Evolutionary conservation across 352 stramenopile genomes (phyloP).

Genomic region (Globisporangium yorkense): DNA sequence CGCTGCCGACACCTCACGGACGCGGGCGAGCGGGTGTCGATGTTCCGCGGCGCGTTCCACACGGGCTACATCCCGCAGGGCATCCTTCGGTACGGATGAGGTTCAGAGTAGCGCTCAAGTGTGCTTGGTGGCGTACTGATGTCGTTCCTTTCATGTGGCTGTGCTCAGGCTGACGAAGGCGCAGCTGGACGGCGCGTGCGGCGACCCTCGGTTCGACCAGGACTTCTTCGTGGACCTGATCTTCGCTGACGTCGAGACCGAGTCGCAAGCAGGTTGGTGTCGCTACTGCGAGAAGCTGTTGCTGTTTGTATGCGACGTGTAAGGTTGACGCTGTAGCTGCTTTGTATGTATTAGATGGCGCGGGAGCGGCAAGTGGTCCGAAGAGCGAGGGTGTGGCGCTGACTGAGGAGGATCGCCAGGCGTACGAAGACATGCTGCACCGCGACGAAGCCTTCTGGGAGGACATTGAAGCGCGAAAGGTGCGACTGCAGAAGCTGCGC

Average conservation of each 20-base stretch:
- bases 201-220: slow-evolving; percentile 90
- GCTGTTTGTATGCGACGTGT: not conserved
- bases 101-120: too few relatives aligned
- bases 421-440: slow-evolving; percentile 87
- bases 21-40: slow-evolving; percentile 85
- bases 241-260: slow-evolving; percentile 91
- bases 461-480: slow-evolving; percentile 80
- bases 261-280: slow-evolving; percentile 13
- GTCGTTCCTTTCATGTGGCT: not conserved
- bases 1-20: slow-evolving; percentile 94
- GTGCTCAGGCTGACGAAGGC: slow-evolving; percentile 88
- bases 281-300: not conserved
- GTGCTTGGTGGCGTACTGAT: not conserved
- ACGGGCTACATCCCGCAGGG: slow-evolving; percentile 96
- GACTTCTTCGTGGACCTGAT: slow-evolving; percentile 97
- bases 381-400: slow-evolving; percentile 70
- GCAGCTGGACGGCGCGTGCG: slow-evolving; percentile 94
- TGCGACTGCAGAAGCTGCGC: slow-evolving; percentile 58
- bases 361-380: slow-evolving; percentile 14
- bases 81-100: slow-evolving; percentile 74
- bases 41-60: slow-evolving; percentile 98
- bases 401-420: slow-evolving; percentile 75
- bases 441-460: slow-evolving; percentile 83
- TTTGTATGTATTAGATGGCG: slow-evolving; percentile 7
- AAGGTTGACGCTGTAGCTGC: not conserved